Conservation (phyloP, 805 yeast genomes). For the Starmerella stigmatis region DNA sequence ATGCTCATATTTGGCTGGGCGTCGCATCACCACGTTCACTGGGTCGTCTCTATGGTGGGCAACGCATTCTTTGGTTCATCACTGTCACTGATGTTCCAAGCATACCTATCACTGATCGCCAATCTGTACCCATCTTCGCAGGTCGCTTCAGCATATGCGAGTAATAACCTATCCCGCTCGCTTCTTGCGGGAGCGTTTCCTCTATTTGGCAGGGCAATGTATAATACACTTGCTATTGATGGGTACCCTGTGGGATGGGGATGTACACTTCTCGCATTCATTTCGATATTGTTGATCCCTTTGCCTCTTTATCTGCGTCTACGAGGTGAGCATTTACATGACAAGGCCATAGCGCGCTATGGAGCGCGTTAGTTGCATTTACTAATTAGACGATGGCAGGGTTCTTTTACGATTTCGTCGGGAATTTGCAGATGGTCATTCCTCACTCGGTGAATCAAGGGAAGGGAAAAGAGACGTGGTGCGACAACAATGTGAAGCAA, state of each 20-base stretch:
- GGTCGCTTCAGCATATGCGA: slow-evolving; percentile 50
- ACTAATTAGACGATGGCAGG: too few relatives aligned
- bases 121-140: slow-evolving; percentile 40
- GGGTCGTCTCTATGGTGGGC: slow-evolving; percentile 44
- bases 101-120: slow-evolving; percentile 41
- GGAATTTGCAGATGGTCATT: too few relatives aligned
- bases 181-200: slow-evolving; percentile 50
- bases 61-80: slow-evolving; percentile 35
- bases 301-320: slow-evolving; percentile 30
- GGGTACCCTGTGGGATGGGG: slow-evolving; percentile 55
- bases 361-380: slow-evolving; percentile 7
- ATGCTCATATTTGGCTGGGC: slow-evolving; percentile 53
- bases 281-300: slow-evolving; percentile 40
- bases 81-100: slow-evolving; percentile 42
- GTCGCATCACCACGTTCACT: slow-evolving; percentile 38
- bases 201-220: slow-evolving; percentile 52
- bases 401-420: too few relatives aligned
- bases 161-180: slow-evolving; percentile 43
- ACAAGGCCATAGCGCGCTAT: slow-evolving; percentile 11
- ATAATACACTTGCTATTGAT: slow-evolving; percentile 31
- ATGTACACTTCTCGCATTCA: slow-evolving; percentile 38
- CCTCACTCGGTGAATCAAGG: too few relatives aligned
- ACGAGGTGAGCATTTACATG: slow-evolving; percentile 13
- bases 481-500: too few relatives aligned
- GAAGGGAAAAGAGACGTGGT: too few relatives aligned